phyloP scores from a whole-genome alignment of 2,329 filamentous ascomycete species.

The Venturia asperata region DNA sequence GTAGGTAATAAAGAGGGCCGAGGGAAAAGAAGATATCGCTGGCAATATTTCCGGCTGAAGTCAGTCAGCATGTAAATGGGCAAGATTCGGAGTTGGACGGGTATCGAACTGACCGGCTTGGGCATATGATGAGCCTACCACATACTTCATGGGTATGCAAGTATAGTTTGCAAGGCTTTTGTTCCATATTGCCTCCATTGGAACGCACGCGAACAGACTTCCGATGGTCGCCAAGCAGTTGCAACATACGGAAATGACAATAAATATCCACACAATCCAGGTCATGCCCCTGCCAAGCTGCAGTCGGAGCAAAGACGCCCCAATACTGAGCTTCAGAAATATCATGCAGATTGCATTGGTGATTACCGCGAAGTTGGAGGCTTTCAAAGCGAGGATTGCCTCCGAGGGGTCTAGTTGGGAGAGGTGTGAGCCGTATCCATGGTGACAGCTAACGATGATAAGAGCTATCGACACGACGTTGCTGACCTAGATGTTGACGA shows the following conservation, averaged over 20 bases:
- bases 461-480: background rate
- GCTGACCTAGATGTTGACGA: background rate
- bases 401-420: background rate
- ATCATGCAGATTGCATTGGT: background rate
- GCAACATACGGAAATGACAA: background rate
- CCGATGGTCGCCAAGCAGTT: background rate
- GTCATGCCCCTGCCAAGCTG: background rate
- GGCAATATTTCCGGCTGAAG: background rate
- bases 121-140: background rate
- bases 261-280: background rate
- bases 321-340: slow-evolving; percentile 1
- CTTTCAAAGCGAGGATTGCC: background rate
- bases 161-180: background rate
- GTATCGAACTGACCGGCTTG: background rate
- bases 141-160: background rate
- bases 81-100: background rate
- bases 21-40: background rate
- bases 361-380: background rate
- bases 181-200: background rate
- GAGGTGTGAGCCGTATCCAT: background rate
- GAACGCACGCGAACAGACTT: background rate
- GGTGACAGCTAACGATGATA: background rate
- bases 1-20: background rate
- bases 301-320: background rate
- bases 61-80: background rate